Evolutionary conservation across 495 filamentous ascomycete species (phyloP), one percentile per base, ranked within the genome.

Genomic region (Penicillium atrosanguineum): DNA sequence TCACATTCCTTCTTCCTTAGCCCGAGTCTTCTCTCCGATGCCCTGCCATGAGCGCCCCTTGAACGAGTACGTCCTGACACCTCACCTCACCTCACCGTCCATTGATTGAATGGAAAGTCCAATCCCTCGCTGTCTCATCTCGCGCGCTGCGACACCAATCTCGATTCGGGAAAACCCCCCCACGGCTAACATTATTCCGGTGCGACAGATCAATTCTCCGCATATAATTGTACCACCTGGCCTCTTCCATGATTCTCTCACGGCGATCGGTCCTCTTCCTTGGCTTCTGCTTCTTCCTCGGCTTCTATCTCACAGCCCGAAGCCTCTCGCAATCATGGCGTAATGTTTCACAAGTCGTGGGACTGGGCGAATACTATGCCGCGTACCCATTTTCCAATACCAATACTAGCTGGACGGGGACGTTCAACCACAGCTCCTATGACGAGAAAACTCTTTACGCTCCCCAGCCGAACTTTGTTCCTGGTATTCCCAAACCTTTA

Each of bases 401-500:
- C 50, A 49, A 64, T 34, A 45, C 40, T 47, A 49, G 63, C 40
- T 45, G 57, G 46, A 46, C 52, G 15, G 38, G 40, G 14, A 11
- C 43, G 15, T 65, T 54, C 56, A 73, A 74, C 50, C 42, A 60
- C 42, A 70, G 55, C 46, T 45, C 50, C 28, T 45, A 59, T 19
- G 52, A 55, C 11, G 44, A 55, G 25, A 59, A 62, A 48, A 44
- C 58, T 49, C 57, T 60, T 3, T 72, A 63, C 39, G 68, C 69
- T 1, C 68, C 72, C 15, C 67, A 48, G 9, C 73, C 72, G 26
- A 53, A 69, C 16, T 78, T 67, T 42, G 26, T 64, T 9, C 54
- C 75, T n/a, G 77, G 79, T 1, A 62, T 55, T 1, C 64, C 73
- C 7, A 79, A 78, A 51, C 68, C 74, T 3, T 61, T 55, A 2